Evolutionary conservation across 2,329 filamentous ascomycete genomes (phyloP), one percentile per base, ranked within the genome.

Genomic region (Ceratocystis cubensis): DNA sequence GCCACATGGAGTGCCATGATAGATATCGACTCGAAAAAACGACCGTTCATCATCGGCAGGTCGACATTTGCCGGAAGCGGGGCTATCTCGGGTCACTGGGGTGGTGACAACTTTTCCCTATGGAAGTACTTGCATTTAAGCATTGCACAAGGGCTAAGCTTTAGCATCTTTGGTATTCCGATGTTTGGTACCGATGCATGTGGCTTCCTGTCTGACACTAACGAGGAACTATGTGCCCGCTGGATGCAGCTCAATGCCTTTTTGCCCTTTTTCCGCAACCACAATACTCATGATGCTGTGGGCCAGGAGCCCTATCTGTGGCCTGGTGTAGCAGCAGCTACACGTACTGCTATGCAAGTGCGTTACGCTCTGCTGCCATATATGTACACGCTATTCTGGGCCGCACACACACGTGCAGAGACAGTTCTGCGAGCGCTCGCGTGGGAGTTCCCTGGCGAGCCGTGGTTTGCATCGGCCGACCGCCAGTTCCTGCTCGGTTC

Each of bases 311-410:
- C 87, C 48, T 93, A 91, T 74, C 81, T 78, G 59, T 91, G 87
- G 85, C 76, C 78, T 0, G 75, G 78, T 1, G 87, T 89, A 4
- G 78, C 87, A 0, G 76, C 80, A 7, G 85, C 87, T 0, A 87
- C 87, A 0, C 81, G 81, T 66, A 86, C 83, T 67, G 87, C 85
- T 20, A 90, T 92, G 71, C 81, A 81, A 37, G 84, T 85, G 61
- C 82, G 89, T n/a, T 92, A 92, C 76, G 80, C 82, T 41, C 78
- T 92, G n/a, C 78, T 93, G n/a, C 88, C 91, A 71, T 92, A 92
- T 76, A 80, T 89, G 68, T 92, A 93, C 78, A 91, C 88, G 0
- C 83, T 85, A 0, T 78, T 91, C 70, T 78, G 85, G 72, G 75
- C 77, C 66, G 82, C 89, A 73, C 81, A 79, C 37, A 71, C 78